Base-by-base conservation (phyloP, 306 rosid genomes). In the Senna tora region DNA sequence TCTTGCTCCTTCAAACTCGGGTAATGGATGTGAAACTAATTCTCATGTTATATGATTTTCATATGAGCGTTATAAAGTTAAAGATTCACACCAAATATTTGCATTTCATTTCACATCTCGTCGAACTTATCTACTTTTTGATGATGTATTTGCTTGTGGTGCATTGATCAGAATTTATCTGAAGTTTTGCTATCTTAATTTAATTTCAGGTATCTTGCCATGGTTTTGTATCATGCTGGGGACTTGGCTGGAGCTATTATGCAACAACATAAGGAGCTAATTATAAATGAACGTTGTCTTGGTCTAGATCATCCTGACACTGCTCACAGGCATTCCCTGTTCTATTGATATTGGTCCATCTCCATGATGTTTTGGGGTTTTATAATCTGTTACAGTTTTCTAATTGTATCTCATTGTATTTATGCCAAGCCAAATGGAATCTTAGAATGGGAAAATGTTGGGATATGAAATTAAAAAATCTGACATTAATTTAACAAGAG, bases 271-370 rank as follows among this genome's bases (percentile, higher is more conserved):
- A 95, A 95, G 86, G 99, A 91, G 70, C 82, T 95, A 25, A 95
- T 91, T 66, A 95, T 95, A 69, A 95, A 95, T 67, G 99, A 95
- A 81, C 99, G 96, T 43, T 92, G 97, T 75, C 84, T 95, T 70
- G 99, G 97, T 75, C 77, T 95, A 79, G 99, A 95, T 82, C 99
- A 95, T 80, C 99, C 99, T 49, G 99, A 95, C 78, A 92, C 97
- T 60, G 99, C 99, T 71, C 96, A 95, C 93, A 95, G 99, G 99
- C 45, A 86, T 73, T 72, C 61, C 60, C 55, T 34, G 5, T 63
- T 36, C 69, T 21, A 60, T 64, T 65, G 5, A 54, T 79, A 13
- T 76, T 28, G 7, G 25, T 59, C 77, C 36, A 45, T 65, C 34
- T 57, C 33, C 64, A 50, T 62, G 45, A 73, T 52, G 42, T 76